These are phyloP conservation scores for Marasmius sp. DNA, from an alignment of 1,284 basidiomycete species.

Conservation along the genomic window DNA sequence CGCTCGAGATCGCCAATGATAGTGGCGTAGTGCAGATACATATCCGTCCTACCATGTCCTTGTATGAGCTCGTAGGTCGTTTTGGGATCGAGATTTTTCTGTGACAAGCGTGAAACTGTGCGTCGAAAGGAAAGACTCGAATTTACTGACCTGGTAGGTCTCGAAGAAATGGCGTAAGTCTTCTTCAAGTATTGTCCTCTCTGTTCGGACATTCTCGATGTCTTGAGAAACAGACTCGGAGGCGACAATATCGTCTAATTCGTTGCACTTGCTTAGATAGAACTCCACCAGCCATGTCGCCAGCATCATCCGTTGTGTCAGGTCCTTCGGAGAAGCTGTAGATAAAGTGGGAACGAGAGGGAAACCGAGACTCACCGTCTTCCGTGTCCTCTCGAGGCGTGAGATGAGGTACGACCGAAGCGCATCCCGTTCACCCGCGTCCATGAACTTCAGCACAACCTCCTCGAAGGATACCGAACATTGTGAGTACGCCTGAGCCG, in stretches of 20 bases:
- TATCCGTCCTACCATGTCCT: slow-evolving; percentile 89
- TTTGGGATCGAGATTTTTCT: slow-evolving; percentile 82
- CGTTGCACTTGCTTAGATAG: slow-evolving; percentile 94
- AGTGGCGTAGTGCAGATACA: slow-evolving; percentile 89
- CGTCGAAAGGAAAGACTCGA: slow-evolving; percentile 1
- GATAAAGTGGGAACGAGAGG: not conserved
- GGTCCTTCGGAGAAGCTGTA: slow-evolving; percentile 54
- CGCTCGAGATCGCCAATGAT: slow-evolving; percentile 81
- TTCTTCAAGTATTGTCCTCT: slow-evolving; percentile 86
- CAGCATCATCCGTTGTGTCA: slow-evolving; percentile 95
- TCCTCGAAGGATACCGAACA: slow-evolving; percentile 91
- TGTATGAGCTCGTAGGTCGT: slow-evolving; percentile 93
- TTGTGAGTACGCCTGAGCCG: slow-evolving; percentile 90
- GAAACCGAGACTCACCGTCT: slow-evolving; percentile 55
- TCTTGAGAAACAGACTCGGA: slow-evolving; percentile 85
- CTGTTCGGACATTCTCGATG: slow-evolving; percentile 82
- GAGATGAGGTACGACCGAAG: slow-evolving; percentile 89
- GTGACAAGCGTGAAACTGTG: not conserved
- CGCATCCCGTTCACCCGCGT: slow-evolving; percentile 90
- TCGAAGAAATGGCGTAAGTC: slow-evolving; percentile 91
- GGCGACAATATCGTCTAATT: slow-evolving; percentile 87
- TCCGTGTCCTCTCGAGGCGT: slow-evolving; percentile 79
- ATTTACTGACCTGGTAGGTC: slow-evolving; percentile 77
- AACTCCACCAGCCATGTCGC: slow-evolving; percentile 99
- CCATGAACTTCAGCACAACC: slow-evolving; percentile 88